These are phyloP conservation scores for Hyaloscypha variabilis DNA, from an alignment of 495 filamentous ascomycete genomes.

Conservation along the genomic window DNA sequence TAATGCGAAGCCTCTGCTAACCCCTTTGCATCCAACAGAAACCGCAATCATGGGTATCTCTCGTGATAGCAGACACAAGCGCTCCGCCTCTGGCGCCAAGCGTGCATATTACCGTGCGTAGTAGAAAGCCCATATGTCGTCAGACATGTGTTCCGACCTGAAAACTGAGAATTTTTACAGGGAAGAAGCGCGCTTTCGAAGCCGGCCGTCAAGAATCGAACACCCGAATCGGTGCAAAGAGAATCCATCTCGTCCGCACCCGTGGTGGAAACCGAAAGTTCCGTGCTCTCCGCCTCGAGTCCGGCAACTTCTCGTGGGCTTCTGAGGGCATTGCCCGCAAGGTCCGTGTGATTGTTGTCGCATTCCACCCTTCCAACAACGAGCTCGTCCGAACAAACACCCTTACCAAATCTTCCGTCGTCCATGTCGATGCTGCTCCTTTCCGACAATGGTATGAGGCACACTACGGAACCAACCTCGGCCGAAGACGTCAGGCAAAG, in stretches of 20 bases:
- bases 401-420: constrained; percentile 96
- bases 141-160: constrained; percentile 64
- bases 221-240: constrained; percentile 98
- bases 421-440: constrained; percentile 97
- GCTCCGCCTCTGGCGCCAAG: constrained; percentile 96
- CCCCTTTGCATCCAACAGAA: constrained; percentile 27
- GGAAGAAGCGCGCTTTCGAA: constrained; percentile 96
- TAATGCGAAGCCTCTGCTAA: constrained; percentile 25
- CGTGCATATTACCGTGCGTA: constrained; percentile 82
- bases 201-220: constrained; percentile 98
- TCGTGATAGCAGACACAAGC: constrained; percentile 98
- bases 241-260: constrained; percentile 97
- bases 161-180: constrained; percentile 47
- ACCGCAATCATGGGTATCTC: constrained; percentile 96
- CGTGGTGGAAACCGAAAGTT: constrained; percentile 99
- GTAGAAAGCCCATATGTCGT: constrained; percentile 60
- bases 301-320: constrained; percentile 99
- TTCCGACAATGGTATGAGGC: constrained; percentile 99
- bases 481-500: constrained; percentile 89
- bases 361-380: constrained; percentile 99
- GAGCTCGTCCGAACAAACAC: constrained; percentile 99
- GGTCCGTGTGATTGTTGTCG: constrained; percentile 96
- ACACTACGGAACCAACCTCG: constrained; percentile 90
- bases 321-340: constrained; percentile 97
- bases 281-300: constrained; percentile 98